Percentiles rank a stretch among this genome's conserved stretches.
Conservation (phyloP, 352 stramenopile genomes). For the Globisporangium echinulatum region DNA sequence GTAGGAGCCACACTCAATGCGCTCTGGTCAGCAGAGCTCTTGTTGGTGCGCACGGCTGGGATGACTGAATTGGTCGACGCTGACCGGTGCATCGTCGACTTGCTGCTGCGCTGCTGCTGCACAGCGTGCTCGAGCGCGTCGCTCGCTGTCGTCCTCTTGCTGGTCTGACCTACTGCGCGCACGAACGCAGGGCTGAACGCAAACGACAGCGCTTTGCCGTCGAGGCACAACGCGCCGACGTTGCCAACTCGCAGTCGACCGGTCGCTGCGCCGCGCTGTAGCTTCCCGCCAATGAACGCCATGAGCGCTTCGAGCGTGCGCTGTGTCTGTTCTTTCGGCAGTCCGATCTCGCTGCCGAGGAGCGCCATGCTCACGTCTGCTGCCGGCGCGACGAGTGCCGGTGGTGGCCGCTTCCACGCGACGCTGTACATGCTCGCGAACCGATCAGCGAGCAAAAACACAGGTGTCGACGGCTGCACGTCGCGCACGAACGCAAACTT, state of each 20-base stretch:
- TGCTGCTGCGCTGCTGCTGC: neutral
- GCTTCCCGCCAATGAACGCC: constrained; percentile 31
- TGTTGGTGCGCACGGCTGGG: neutral
- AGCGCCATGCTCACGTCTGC: constrained; percentile 43
- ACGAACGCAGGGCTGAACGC: constrained; percentile 36
- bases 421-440: constrained; percentile 36
- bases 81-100: constrained; percentile 4
- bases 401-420: constrained; percentile 33
- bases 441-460: constrained; percentile 49
- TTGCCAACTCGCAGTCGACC: constrained; percentile 25
- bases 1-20: neutral
- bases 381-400: constrained; percentile 31
- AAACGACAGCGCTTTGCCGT: constrained; percentile 39
- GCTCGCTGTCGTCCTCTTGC: constrained; percentile 2
- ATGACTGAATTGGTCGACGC: constrained; percentile 3
- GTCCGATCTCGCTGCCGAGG: constrained; percentile 28
- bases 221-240: constrained; percentile 34
- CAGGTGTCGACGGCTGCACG: constrained; percentile 17
- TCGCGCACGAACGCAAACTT: constrained; percentile 58
- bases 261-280: constrained; percentile 19
- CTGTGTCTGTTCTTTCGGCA: constrained; percentile 35
- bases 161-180: constrained; percentile 9
- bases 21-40: neutral
- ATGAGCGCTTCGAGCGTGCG: constrained; percentile 39
- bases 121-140: neutral